A percentile compares a stretch with the other conserved stretches of the same genome.
phyloP scores from a whole-genome alignment of 768 basidiomycete species.

The Leccinum fibrillosum region DNA sequence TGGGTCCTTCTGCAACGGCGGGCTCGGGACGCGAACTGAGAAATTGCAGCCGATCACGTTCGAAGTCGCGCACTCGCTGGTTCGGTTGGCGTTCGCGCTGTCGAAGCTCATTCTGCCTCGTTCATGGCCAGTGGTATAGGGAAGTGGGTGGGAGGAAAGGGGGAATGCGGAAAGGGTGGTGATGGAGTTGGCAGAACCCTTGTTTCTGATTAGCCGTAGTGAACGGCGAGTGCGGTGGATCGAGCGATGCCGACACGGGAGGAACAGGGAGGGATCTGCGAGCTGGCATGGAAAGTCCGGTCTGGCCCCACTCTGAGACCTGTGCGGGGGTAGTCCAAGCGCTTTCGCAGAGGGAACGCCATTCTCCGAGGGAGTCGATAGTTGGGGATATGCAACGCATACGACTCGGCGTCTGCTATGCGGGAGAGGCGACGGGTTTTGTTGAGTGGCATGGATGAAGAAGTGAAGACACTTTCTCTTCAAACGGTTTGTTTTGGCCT shows the following conservation, averaged over 20 bases:
- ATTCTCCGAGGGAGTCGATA: no score
- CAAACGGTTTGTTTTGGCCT: neutral
- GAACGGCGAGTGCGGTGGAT: slow-evolving; percentile 15
- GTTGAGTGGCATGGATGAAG: no score
- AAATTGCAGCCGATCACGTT: slow-evolving; percentile 48
- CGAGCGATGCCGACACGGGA: neutral
- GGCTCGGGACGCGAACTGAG: slow-evolving; percentile 32
- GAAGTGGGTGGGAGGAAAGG: slow-evolving; percentile 68
- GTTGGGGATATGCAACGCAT: no score
- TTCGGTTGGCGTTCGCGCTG: slow-evolving; percentile 56
- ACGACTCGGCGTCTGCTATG: no score
- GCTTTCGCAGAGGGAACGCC: no score
- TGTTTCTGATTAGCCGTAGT: no score
- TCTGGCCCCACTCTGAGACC: no score
- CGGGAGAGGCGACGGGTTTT: no score
- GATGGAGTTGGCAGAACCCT: slow-evolving; percentile 42
- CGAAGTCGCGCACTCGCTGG: slow-evolving; percentile 52
- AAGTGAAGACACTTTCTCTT: no score
- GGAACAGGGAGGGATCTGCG: no score
- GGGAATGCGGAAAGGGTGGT: slow-evolving; percentile 69
- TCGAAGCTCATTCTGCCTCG: slow-evolving; percentile 38
- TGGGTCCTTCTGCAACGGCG: slow-evolving; percentile 31
- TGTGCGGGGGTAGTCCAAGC: no score
- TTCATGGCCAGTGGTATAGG: slow-evolving; percentile 50
- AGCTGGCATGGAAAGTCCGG: no score